A percentile compares a stretch with the other conserved stretches of the same genome.
Conservation (phyloP, 106 monocot genomes). For the Agapanthus africanus region DNA sequence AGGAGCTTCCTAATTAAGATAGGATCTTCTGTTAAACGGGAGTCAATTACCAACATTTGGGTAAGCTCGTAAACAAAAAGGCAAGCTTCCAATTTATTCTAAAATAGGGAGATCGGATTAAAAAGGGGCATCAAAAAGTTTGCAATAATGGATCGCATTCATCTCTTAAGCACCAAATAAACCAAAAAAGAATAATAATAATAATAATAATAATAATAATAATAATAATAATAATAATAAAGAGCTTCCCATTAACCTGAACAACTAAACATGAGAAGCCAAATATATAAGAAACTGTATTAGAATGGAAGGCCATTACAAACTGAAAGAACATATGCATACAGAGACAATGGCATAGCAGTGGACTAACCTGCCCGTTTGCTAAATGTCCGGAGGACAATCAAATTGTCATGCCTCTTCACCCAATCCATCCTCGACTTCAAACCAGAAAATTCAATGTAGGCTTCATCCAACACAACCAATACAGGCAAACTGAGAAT, state of each 20-base stretch:
- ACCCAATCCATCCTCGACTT: constrained; percentile 96
- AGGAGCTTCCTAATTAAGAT: neutral
- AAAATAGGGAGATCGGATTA: neutral
- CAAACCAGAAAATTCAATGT: constrained; percentile 86
- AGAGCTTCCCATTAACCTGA: neutral
- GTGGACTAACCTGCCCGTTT: constrained; percentile 90
- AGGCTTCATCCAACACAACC: constrained; percentile 96
- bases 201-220: too few relatives aligned
- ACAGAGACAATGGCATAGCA: too few relatives aligned
- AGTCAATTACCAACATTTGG: too few relatives aligned
- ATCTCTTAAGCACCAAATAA: neutral
- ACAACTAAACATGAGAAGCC: neutral
- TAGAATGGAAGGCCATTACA: neutral
- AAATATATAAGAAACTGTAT: neutral
- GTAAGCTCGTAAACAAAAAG: too few relatives aligned
- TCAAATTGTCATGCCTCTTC: constrained; percentile 93
- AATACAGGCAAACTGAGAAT: constrained; percentile 78
- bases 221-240: too few relatives aligned
- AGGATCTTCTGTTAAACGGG: too few relatives aligned
- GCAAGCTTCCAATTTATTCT: too few relatives aligned
- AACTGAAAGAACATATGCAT: neutral
- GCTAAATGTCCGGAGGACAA: constrained; percentile 96
- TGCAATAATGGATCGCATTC: neutral
- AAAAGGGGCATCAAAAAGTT: neutral
- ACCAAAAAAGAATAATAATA: too few relatives aligned